Conservation (phyloP, 148 eudicot species). For the Dysphania ambrosioides region DNA sequence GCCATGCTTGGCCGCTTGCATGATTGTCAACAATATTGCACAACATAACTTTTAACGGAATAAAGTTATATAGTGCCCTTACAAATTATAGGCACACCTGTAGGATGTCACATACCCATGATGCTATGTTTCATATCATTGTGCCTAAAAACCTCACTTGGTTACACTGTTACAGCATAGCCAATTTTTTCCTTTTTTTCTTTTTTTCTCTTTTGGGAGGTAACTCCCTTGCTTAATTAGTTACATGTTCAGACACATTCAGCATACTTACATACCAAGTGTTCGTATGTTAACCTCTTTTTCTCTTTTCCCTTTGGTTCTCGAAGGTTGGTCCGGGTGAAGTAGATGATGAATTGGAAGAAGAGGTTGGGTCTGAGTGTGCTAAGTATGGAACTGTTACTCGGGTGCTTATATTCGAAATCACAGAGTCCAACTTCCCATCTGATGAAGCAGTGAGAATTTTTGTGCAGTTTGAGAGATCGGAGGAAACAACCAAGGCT, state of each 20-base stretch:
- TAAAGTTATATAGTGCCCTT: neutral
- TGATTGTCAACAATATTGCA: neutral
- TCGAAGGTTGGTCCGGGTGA: conserved; percentile 95
- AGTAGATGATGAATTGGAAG: conserved; percentile 91
- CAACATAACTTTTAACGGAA: neutral
- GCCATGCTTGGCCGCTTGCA: too few species aligned
- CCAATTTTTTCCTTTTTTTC: neutral
- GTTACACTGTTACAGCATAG: neutral
- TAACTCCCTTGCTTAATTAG: neutral
- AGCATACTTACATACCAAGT: neutral
- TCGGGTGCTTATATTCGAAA: conserved; percentile 88
- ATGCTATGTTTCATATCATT: neutral
- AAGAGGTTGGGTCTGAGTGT: conserved; percentile 87
- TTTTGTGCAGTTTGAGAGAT: conserved; percentile 88
- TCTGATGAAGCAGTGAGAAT: conserved; percentile 85
- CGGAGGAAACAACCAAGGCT: conserved; percentile 90
- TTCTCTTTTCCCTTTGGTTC: neutral
- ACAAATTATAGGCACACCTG: too few species aligned
- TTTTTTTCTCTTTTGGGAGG: too few species aligned
- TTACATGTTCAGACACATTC: neutral
- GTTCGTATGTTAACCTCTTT: neutral
- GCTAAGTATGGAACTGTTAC: conserved; percentile 85
- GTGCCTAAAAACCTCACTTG: neutral
- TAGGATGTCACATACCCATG: neutral
- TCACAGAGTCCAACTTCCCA: conserved; percentile 85